These are phyloP conservation scores for Fibroporia radiculosa DNA, from an alignment of 768 basidiomycete species.

Conservation along the genomic window DNA sequence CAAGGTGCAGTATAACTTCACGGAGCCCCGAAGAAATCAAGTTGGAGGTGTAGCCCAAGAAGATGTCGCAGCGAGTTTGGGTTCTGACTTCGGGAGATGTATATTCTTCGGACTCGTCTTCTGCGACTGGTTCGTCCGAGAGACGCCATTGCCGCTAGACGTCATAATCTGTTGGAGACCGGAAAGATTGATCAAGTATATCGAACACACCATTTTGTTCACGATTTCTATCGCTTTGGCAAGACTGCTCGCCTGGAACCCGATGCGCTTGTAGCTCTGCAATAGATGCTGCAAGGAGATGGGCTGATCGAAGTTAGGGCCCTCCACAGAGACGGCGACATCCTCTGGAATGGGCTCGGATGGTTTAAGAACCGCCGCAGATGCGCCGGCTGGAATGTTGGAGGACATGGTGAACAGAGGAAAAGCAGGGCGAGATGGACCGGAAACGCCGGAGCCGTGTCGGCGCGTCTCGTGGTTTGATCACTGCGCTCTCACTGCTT, in stretches of 20 bases:
- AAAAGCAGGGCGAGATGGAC: neutral
- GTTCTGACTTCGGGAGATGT: constrained; percentile 51
- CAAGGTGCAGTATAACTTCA: constrained; percentile 86
- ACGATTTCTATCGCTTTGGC: constrained; percentile 86
- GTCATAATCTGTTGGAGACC: neutral
- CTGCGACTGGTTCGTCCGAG: constrained; percentile 70
- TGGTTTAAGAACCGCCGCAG: constrained; percentile 69
- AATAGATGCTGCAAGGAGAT: constrained; percentile 65
- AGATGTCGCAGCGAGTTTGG: constrained; percentile 75
- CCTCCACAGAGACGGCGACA: constrained; percentile 61
- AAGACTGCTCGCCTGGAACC: constrained; percentile 95
- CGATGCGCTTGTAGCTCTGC: constrained; percentile 78
- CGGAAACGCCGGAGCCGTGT: neutral
- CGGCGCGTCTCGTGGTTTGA: neutral
- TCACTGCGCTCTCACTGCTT: no score
- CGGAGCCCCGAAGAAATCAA: constrained; percentile 95
- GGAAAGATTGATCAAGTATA: neutral
- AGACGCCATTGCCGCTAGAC: constrained; percentile 79
- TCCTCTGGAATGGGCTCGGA: constrained; percentile 64
- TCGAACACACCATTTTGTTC: constrained; percentile 76
- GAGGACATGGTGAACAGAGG: constrained; percentile 7
- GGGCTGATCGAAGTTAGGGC: constrained; percentile 78
- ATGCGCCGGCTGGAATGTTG: constrained; percentile 48
- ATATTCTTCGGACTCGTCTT: constrained; percentile 66
- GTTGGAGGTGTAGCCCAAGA: constrained; percentile 98